Percentiles rank a stretch among this genome's conserved stretches.
Evolutionary conservation across 2,329 filamentous ascomycete genomes (phyloP).

Genomic region (Fusarium decemcellulare): DNA sequence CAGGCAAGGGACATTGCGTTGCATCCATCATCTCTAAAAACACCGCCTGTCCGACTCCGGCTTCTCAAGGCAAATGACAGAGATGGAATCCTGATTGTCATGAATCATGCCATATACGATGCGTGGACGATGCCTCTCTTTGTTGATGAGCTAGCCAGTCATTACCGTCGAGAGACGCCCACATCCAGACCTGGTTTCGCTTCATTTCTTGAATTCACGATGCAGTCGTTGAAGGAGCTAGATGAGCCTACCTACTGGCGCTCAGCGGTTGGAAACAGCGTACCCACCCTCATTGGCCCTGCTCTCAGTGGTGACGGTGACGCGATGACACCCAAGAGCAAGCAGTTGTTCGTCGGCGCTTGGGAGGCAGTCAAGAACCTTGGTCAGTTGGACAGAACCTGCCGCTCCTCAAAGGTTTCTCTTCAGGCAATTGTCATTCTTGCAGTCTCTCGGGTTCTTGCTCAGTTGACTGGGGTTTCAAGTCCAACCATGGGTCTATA

Average conservation of each 20-base stretch:
- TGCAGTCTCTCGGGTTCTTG: slow-evolving; percentile 1
- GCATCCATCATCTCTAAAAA: background rate
- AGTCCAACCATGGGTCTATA: background rate
- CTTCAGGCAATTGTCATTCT: slow-evolving; percentile 8
- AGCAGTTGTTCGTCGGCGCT: background rate
- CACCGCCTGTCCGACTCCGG: background rate
- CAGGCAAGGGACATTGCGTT: slow-evolving; percentile 6
- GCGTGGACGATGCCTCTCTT: slow-evolving; percentile 4
- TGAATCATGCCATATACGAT: slow-evolving; percentile 9
- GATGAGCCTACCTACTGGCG: slow-evolving; percentile 1
- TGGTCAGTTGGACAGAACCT: background rate
- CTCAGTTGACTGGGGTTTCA: background rate
- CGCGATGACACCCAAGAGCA: background rate
- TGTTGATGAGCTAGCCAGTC: background rate
- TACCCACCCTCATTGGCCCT: background rate
- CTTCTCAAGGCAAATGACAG: background rate
- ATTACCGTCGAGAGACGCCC: background rate
- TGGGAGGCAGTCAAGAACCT: background rate
- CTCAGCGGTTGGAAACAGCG: slow-evolving; percentile 1
- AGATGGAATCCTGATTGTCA: slow-evolving; percentile 7
- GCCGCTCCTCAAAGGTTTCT: background rate
- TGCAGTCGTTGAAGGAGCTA: background rate
- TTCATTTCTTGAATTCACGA: slow-evolving; percentile 1
- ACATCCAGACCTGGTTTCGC: background rate
- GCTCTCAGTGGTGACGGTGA: background rate